Evolutionary conservation across 2,329 filamentous ascomycete species (phyloP).

Genomic region (Colletotrichum agaves): DNA sequence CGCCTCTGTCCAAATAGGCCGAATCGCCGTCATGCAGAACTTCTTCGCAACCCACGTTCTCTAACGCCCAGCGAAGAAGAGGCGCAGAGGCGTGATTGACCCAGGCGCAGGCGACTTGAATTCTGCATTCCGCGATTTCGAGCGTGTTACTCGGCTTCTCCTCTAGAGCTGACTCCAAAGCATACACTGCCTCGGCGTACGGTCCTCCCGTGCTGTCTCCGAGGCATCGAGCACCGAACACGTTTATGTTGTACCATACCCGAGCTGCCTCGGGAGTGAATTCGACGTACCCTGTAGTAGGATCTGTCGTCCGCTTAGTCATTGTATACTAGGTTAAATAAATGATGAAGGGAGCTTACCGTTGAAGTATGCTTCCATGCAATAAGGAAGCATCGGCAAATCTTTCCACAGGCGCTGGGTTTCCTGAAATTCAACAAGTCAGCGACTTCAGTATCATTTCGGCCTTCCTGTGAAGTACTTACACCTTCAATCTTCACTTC

Average conservation of each 20-base stretch:
- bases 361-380: background rate
- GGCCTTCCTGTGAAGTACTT: background rate
- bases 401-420: background rate
- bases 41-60: background rate
- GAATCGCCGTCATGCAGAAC: too few species aligned
- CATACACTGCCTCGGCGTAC: background rate
- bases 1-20: background rate
- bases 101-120: background rate
- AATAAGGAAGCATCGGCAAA: background rate
- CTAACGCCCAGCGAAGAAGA: background rate
- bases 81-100: background rate
- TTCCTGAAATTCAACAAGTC: too few species aligned
- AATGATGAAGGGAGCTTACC: background rate
- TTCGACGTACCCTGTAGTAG: background rate
- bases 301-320: background rate
- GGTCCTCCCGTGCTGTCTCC: background rate
- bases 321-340: too few species aligned
- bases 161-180: background rate
- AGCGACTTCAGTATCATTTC: background rate
- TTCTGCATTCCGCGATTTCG: background rate
- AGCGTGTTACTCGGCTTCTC: background rate
- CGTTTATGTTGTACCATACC: background rate
- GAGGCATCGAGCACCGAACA: background rate
- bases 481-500: background rate
- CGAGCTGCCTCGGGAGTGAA: background rate